Evolutionary conservation across 1,284 basidiomycete species (phyloP).

Genomic region (Ustilago tritici): DNA sequence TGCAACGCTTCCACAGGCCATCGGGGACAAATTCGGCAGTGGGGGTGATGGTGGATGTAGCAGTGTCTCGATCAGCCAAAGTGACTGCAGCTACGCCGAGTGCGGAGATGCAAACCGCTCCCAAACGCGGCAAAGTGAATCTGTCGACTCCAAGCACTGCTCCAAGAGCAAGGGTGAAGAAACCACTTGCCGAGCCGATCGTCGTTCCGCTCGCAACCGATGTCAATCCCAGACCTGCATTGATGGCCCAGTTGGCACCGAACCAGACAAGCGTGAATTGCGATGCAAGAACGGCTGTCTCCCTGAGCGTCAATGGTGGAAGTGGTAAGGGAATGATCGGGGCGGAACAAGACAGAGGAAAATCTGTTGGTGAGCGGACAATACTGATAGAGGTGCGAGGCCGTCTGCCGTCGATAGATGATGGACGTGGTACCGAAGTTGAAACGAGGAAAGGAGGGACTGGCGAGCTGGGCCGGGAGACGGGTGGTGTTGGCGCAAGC

Average conservation of each 20-base stretch:
- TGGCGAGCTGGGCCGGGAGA: conserved; percentile 33
- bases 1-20: conserved; percentile 31
- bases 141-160: conserved; percentile 85
- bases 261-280: conserved; percentile 69
- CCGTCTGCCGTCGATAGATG: conserved; percentile 65
- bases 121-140: conserved; percentile 80
- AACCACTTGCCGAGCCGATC: conserved; percentile 79
- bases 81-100: conserved; percentile 86
- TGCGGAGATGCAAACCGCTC: conserved; percentile 86
- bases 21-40: conserved; percentile 7
- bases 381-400: conserved; percentile 51
- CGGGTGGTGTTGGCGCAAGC: conserved; percentile 24
- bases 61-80: conserved; percentile 61
- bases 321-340: conserved; percentile 17
- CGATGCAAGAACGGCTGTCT: conserved; percentile 60
- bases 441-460: conserved; percentile 40
- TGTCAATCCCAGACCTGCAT: conserved; percentile 63
- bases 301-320: conserved; percentile 61
- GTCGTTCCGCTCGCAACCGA: conserved; percentile 68
- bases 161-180: conserved; percentile 91
- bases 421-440: conserved; percentile 54
- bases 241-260: conserved; percentile 67
- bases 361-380: conserved; percentile 18
- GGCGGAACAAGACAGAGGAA: not conserved
- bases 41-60: conserved; percentile 17